Percentiles rank a stretch among this genome's conserved stretches.
Evolutionary conservation across 192 early-diverging fungal genomes (phyloP).

Genomic region (Backusella luteola): DNA sequence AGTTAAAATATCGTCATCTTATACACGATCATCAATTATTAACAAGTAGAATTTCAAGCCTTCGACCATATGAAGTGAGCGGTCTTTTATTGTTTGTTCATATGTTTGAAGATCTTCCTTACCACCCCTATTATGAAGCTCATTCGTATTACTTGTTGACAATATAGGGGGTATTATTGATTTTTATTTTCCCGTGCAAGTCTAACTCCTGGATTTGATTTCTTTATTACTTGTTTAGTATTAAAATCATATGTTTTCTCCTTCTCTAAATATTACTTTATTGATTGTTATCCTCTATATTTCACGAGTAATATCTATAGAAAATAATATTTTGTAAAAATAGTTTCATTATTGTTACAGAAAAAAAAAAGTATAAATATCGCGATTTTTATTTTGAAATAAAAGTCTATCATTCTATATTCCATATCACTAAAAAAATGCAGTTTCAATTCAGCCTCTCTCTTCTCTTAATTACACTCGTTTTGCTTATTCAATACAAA

Average conservation of each 20-base stretch:
- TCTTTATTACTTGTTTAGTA: conserved; percentile 2
- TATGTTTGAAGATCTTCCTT: background rate
- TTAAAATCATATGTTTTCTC: background rate
- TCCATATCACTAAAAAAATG: background rate
- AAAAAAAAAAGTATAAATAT: background rate
- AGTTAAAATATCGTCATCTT: background rate
- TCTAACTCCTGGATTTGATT: conserved; percentile 1
- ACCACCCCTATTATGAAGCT: background rate
- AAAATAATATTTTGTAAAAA: background rate
- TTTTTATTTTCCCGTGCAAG: background rate
- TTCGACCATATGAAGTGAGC: background rate
- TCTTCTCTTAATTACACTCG: background rate
- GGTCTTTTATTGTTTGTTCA: background rate
- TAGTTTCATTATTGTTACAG: background rate
- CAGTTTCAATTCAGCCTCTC: background rate
- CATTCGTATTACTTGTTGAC: background rate
- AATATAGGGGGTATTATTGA: background rate
- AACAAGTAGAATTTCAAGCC: background rate
- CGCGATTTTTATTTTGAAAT: background rate
- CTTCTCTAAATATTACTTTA: conserved; percentile 4
- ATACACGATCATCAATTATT: background rate
- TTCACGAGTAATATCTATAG: background rate
- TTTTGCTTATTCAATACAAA: background rate
- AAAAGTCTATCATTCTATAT: background rate
- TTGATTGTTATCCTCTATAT: background rate